These are phyloP conservation scores for Cetradonia linearis DNA, from an alignment of 495 filamentous ascomycete genomes.

Conservation along the genomic window DNA sequence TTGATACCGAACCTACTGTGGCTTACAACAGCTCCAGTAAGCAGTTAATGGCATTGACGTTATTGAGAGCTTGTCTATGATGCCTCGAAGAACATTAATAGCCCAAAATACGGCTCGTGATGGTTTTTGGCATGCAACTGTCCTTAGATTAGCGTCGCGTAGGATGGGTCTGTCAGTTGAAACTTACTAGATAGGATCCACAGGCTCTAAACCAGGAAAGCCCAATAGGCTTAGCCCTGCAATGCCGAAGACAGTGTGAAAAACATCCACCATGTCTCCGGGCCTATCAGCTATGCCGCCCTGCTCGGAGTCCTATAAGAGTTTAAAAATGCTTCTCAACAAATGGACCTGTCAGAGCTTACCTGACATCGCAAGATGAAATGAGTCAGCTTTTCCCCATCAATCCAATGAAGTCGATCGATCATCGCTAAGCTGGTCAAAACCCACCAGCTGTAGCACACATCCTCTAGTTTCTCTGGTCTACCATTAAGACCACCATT, in stretches of 20 bases:
- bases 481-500: conserved; percentile 86
- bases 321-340: conserved; percentile 20
- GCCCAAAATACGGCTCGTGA: conserved; percentile 29
- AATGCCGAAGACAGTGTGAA: conserved; percentile 84
- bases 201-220: conserved; percentile 61
- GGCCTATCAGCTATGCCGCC: conserved; percentile 88
- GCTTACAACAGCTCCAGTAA: not conserved
- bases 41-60: not conserved
- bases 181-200: conserved; percentile 81
- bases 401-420: conserved; percentile 81
- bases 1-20: not conserved
- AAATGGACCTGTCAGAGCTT: conserved; percentile 18
- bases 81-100: not conserved
- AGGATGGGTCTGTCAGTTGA: not conserved
- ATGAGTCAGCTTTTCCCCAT: conserved; percentile 57
- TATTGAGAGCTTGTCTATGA: not conserved
- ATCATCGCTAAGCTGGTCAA: conserved; percentile 82
- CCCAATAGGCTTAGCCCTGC: conserved; percentile 78
- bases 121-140: conserved; percentile 66
- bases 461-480: conserved; percentile 92
- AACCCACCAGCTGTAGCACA: conserved; percentile 99
- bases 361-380: conserved; percentile 82
- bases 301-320: conserved; percentile 57
- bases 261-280: conserved; percentile 92
- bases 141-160: conserved; percentile 13